These are phyloP conservation scores for Teratosphaeria nubilosa DNA, from an alignment of 2,329 filamentous ascomycete species.

Conservation along the genomic window DNA sequence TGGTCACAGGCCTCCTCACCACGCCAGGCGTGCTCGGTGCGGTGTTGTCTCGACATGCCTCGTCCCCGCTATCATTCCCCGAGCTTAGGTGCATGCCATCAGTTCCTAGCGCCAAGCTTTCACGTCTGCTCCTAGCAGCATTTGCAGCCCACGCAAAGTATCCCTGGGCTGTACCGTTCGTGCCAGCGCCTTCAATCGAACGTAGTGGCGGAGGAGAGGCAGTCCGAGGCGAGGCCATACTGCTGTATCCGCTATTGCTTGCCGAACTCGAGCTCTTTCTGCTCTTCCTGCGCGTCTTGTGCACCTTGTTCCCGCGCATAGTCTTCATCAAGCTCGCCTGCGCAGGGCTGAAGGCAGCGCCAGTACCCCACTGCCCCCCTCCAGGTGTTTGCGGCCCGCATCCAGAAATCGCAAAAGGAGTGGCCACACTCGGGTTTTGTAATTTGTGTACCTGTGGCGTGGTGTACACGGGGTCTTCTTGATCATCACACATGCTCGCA, in stretches of 20 bases:
- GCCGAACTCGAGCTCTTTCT: conserved; percentile 53
- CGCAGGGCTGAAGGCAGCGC: conserved; percentile 18
- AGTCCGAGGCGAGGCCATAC: conserved; percentile 57
- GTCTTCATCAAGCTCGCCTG: conserved; percentile 58
- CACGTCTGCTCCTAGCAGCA: conserved; percentile 50
- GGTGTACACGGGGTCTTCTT: conserved; percentile 62
- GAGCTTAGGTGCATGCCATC: conserved; percentile 75
- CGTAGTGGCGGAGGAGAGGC: conserved; percentile 56
- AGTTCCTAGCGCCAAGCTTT: conserved; percentile 83
- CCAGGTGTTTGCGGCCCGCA: conserved; percentile 35
- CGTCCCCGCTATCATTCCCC: conserved; percentile 71
- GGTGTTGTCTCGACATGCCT: conserved; percentile 35
- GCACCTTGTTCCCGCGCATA: conserved; percentile 55
- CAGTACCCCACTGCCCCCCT: conserved; percentile 19
- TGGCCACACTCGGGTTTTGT: conserved; percentile 38
- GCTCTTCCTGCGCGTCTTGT: conserved; percentile 40
- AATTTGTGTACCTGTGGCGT: conserved; percentile 68
- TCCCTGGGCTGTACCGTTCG: conserved; percentile 14
- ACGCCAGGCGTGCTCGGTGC: conserved; percentile 55
- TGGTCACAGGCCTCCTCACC: conserved; percentile 70
- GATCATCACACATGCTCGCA: conserved; percentile 40
- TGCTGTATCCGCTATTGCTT: conserved; percentile 60
- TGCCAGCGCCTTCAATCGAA: conserved; percentile 42
- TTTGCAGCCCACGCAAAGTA: conserved; percentile 20
- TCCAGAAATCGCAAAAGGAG: conserved; percentile 28